Base-by-base conservation (phyloP, 192 early-diverging fungal genomes). In the Podila epigama region DNA sequence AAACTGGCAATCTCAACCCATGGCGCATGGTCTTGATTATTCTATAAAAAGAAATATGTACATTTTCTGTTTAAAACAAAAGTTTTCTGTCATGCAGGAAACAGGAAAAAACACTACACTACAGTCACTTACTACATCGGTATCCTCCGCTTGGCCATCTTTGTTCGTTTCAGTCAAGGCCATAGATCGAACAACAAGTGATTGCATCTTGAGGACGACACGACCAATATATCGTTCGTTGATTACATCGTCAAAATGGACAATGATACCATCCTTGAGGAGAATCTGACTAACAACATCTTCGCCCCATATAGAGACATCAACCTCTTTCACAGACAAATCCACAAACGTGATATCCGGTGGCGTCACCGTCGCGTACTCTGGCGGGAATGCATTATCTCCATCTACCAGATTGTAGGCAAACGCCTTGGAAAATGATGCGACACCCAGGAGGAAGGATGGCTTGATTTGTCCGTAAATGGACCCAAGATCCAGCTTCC, bases 1-100 rank as follows among this genome's bases (percentile, higher is more conserved):
- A 84, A 61, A 18, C 81, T 87, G 4, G 90, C 88, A 10, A 92
- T 89, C 80, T 93, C 91, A 2, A 89, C 86, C 88, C 89, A 93
- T 15, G 84, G 73, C 6, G 73, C 66, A 31, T 56, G 56, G 11
- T 77, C 73, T 12, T 77, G 52, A 4, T 68, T 41, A 18, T 27
- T 15, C 64, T 68, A 29, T 29, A 37, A 7, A 50, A 27, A 1
- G 42, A 69, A 20, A 33, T 34, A 3, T 20, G 8, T 7, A 57
- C 20, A 16, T 29, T 12, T 10, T 8, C n/a, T 27, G 12, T 1
- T 28, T 18, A 41, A 6, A 15, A 15, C 15, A 39, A 31, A 3
- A 39, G 31, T 16, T 1, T 12, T 42, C 1, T 16, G 12, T 42
- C 41, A 42, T n/a, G 1, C 9, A n/a, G 12, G 44, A 59, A 41